These are phyloP conservation scores for Cynanchum wilfordii DNA, from an alignment of 257 asterid genomes.

Conservation along the genomic window DNA sequence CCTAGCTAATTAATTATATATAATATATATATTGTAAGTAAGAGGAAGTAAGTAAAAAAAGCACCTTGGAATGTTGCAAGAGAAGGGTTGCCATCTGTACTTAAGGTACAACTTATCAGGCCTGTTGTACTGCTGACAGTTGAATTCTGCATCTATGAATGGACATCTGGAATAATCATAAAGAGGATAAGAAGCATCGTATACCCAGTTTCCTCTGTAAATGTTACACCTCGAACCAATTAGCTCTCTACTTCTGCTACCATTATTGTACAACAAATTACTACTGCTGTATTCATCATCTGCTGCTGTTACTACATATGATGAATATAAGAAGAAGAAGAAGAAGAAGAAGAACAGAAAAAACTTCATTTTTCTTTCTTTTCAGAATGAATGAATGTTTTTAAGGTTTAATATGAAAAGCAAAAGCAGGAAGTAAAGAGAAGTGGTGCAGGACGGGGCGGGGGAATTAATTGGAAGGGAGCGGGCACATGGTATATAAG, in stretches of 20 bases:
- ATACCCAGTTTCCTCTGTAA: slow-evolving; percentile 76
- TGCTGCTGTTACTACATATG: too few species aligned
- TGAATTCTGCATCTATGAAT: slow-evolving; percentile 76
- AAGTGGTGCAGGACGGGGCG: too few species aligned
- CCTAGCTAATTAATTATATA: too few species aligned
- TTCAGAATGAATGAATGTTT: too few species aligned
- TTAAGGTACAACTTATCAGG: slow-evolving; percentile 73
- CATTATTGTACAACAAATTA: too few species aligned
- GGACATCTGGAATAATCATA: slow-evolving; percentile 73
- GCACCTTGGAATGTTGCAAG: slow-evolving; percentile 75
- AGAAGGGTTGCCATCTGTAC: slow-evolving; percentile 89
- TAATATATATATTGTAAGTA: too few species aligned
- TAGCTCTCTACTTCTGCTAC: slow-evolving; percentile 23
- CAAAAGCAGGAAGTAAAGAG: neutral
- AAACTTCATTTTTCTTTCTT: slow-evolving; percentile 26
- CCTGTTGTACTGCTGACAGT: slow-evolving; percentile 65
- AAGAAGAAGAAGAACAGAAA: slow-evolving; percentile 26
- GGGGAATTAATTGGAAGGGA: neutral
- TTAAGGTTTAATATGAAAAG: too few species aligned
- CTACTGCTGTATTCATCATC: too few species aligned
- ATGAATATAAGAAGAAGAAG: slow-evolving; percentile 26
- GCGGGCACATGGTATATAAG: slow-evolving; percentile 7
- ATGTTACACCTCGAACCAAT: slow-evolving; percentile 48
- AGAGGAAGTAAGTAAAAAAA: neutral
- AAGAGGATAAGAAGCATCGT: slow-evolving; percentile 81